A percentile compares a stretch with the other conserved stretches of the same genome.
Evolutionary conservation across 768 basidiomycete species (phyloP).

Genomic region (Russula griseocarnosa): DNA sequence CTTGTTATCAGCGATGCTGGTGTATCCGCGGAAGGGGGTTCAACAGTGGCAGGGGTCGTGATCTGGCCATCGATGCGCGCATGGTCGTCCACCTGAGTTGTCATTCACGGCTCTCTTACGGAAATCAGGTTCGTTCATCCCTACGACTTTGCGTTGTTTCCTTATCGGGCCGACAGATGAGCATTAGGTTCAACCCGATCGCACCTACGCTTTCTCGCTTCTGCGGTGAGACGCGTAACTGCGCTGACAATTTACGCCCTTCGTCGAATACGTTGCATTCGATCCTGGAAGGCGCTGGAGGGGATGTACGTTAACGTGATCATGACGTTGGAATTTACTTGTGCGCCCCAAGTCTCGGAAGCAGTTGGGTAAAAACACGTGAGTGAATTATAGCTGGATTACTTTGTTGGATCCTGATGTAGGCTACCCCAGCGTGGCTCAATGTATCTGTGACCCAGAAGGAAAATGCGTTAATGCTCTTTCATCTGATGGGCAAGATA

Average conservation of each 20-base stretch:
- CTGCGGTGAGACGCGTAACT: constrained; percentile 65
- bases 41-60: constrained; percentile 45
- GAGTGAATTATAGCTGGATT: constrained; percentile 24
- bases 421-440: constrained; percentile 22
- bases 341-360: constrained; percentile 41
- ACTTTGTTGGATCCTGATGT: constrained; percentile 16
- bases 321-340: constrained; percentile 90
- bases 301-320: constrained; percentile 92
- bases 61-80: constrained; percentile 61
- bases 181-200: constrained; percentile 81
- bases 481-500: constrained; percentile 90
- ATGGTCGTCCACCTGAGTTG: constrained; percentile 63
- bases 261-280: constrained; percentile 67
- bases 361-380: constrained; percentile 37
- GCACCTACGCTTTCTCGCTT: constrained; percentile 80
- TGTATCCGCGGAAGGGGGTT: constrained; percentile 58
- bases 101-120: constrained; percentile 63
- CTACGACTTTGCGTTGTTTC: background rate
- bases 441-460: constrained; percentile 68
- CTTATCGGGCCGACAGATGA: constrained; percentile 9
- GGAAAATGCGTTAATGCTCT: constrained; percentile 83
- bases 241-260: constrained; percentile 37
- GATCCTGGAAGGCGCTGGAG: constrained; percentile 75
- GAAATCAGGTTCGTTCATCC: constrained; percentile 62
- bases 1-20: constrained; percentile 83